Percentiles rank a stretch among this genome's conserved stretches.
Conservation (phyloP, 495 filamentous ascomycete genomes). For the Podospora pseudoanserina region DNA sequence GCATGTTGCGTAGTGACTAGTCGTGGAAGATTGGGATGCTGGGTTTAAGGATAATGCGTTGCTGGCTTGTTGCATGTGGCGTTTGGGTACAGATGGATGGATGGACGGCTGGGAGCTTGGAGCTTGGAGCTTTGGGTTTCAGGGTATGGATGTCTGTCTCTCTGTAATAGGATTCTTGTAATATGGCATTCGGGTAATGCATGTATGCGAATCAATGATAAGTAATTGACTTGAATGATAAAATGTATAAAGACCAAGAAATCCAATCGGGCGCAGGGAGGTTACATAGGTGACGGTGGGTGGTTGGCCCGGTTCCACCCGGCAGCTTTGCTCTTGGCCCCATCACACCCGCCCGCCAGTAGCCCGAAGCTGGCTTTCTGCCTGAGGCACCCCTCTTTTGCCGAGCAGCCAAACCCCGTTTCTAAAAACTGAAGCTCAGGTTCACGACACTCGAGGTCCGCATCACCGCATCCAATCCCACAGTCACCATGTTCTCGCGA, state of each 20-base stretch:
- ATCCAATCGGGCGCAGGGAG: neutral
- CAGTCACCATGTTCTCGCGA: conserved; percentile 57
- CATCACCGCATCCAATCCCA: conserved; percentile 33
- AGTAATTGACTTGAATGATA: too few species aligned
- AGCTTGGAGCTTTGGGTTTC: conserved; percentile 13
- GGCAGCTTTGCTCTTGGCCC: conserved; percentile 5
- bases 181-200: conserved; percentile 13
- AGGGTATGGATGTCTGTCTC: conserved; percentile 20
- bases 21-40: neutral
- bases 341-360: neutral
- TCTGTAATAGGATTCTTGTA: conserved; percentile 14
- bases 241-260: neutral
- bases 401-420: conserved; percentile 34
- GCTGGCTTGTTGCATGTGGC: neutral
- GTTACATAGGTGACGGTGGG: neutral
- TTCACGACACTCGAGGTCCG: conserved; percentile 36
- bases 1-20: conserved; percentile 89
- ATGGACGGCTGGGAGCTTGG: neutral
- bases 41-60: neutral
- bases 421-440: conserved; percentile 36
- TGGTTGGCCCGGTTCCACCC: conserved; percentile 19
- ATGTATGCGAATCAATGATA: conserved; percentile 3
- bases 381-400: conserved; percentile 34
- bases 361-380: conserved; percentile 10
- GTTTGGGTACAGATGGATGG: neutral